These are phyloP conservation scores for Pycnococcus provasolii DNA, from an alignment of 139 green algal species.

Conservation along the genomic window DNA sequence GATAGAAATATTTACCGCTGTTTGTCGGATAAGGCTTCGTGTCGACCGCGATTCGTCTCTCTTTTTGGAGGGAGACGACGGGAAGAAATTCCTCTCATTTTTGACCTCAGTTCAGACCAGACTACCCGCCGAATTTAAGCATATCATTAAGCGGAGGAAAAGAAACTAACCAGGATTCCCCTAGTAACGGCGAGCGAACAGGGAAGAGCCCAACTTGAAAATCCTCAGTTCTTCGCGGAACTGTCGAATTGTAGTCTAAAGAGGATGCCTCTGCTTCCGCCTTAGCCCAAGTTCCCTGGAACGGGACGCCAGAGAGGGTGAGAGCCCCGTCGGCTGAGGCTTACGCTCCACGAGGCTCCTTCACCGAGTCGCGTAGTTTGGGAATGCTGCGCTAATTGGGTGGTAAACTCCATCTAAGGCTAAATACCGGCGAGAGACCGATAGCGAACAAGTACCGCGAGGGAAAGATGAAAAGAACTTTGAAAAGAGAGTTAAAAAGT, in stretches of 20 bases:
- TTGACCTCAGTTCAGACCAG: constrained; percentile 80
- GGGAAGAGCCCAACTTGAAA: constrained; percentile 75
- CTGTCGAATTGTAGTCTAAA: constrained; percentile 78
- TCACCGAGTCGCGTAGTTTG: constrained; percentile 80
- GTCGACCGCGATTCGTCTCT: too few species aligned
- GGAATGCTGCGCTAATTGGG: constrained; percentile 82
- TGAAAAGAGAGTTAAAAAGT: constrained; percentile 95
- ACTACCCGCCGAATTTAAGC: constrained; percentile 85
- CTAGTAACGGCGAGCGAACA: constrained; percentile 83
- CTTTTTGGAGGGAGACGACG: too few species aligned
- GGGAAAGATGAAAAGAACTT: constrained; percentile 95
- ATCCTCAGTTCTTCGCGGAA: constrained; percentile 46
- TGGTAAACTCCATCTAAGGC: constrained; percentile 88
- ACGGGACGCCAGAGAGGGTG: constrained; percentile 69
- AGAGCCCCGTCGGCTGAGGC: constrained; percentile 63
- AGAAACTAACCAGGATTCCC: constrained; percentile 89
- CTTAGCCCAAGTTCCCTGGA: constrained; percentile 59
- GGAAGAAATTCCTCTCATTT: constrained; percentile 21
- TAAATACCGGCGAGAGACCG: constrained; percentile 85
- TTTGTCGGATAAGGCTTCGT: too few species aligned
- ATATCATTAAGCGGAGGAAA: constrained; percentile 93
- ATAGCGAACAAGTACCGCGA: constrained; percentile 94
- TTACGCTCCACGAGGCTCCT: constrained; percentile 55
- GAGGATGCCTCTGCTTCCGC: constrained; percentile 54
- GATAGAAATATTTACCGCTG: too few species aligned